Evolutionary conservation across 2,329 filamentous ascomycete species (phyloP).

Genomic region (Sclerotinia spermophila): DNA sequence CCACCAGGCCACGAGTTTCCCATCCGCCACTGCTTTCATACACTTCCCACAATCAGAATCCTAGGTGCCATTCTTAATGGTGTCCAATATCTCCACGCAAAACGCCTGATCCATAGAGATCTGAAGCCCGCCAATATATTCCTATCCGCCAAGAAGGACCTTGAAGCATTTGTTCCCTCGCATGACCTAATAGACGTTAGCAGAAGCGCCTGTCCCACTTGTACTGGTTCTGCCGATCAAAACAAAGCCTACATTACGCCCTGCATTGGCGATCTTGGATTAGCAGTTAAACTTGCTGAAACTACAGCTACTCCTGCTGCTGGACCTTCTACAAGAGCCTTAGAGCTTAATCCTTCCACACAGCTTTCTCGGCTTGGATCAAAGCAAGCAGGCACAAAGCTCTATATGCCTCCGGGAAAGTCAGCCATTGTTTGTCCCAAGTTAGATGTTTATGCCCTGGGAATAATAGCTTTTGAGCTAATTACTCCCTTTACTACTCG

Average conservation of each 20-base stretch:
- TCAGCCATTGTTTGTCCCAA: conserved; percentile 43
- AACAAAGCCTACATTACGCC: conserved; percentile 48
- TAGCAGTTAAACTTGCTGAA: conserved; percentile 48
- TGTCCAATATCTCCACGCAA: conserved; percentile 60
- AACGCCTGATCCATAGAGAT: conserved; percentile 61
- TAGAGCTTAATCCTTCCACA: conserved; percentile 5
- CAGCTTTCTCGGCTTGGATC: conserved; percentile 19
- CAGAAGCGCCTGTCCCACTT: conserved; percentile 37
- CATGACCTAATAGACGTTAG: conserved; percentile 46
- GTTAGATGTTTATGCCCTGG: conserved; percentile 59
- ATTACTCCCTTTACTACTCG: conserved; percentile 51
- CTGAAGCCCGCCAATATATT: conserved; percentile 68
- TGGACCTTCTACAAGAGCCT: neutral
- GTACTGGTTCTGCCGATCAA: conserved; percentile 34
- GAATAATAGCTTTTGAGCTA: conserved; percentile 60
- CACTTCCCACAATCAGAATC: conserved; percentile 52
- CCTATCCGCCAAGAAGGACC: conserved; percentile 45
- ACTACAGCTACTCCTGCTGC: neutral
- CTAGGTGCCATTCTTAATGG: conserved; percentile 59
- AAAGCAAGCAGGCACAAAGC: conserved; percentile 54
- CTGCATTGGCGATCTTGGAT: conserved; percentile 65
- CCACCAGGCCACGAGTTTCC: conserved; percentile 14
- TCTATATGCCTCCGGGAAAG: conserved; percentile 49
- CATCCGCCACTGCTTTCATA: conserved; percentile 58
- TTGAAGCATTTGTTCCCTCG: conserved; percentile 30